These are phyloP conservation scores for Coemansia sp. DNA, from an alignment of 192 early-diverging fungal species.

Conservation along the genomic window DNA sequence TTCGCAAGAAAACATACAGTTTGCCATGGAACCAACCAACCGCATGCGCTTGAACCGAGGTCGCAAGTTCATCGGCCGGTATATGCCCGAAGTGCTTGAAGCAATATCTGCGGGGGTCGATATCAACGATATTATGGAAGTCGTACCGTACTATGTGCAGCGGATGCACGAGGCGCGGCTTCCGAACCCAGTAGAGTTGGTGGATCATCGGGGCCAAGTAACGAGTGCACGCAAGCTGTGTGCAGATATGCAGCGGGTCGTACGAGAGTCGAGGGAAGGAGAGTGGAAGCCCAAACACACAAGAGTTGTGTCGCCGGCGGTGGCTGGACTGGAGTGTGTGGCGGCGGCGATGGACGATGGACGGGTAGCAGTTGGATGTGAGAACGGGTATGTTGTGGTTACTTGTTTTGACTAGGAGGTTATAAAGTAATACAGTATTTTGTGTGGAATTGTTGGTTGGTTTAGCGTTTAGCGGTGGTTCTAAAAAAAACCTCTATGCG, in stretches of 20 bases:
- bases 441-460: no score
- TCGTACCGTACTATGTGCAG: constrained; percentile 44
- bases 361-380: constrained; percentile 34
- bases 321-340: constrained; percentile 6
- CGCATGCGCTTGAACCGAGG: constrained; percentile 7
- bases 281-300: not conserved
- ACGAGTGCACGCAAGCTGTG: constrained; percentile 1
- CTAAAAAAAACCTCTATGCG: no score
- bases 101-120: constrained; percentile 11
- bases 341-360: constrained; percentile 40
- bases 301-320: constrained; percentile 13
- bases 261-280: constrained; percentile 1
- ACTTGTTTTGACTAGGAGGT: constrained; percentile 30
- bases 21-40: constrained; percentile 8
- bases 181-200: constrained; percentile 8
- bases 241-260: constrained; percentile 19
- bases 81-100: constrained; percentile 35
- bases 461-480: no score
- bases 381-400: constrained; percentile 47
- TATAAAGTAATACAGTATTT: not conserved
- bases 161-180: constrained; percentile 36
- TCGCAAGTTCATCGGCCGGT: constrained; percentile 21
- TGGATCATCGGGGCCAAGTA: constrained; percentile 41
- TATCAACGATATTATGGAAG: constrained; percentile 7
- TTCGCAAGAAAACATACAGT: not conserved